A percentile compares a stretch with the other conserved stretches of the same genome.
Conservation (phyloP, 129 eudicot genomes). For the Flaveria sonorensis region DNA sequence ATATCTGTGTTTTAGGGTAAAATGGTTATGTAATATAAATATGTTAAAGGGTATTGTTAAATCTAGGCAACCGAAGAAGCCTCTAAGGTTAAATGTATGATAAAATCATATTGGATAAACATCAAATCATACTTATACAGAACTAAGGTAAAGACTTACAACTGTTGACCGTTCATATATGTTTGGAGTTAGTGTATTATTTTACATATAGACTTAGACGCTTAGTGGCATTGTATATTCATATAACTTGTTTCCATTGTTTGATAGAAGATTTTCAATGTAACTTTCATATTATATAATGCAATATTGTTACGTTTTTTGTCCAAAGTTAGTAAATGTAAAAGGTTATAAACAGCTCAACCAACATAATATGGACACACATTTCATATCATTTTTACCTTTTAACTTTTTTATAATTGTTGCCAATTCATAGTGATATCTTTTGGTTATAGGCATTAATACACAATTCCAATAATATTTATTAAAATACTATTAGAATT, state of each 20-base stretch:
- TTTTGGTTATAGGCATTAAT: background rate
- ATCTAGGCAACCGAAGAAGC: background rate
- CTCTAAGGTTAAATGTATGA: background rate
- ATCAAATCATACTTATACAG: background rate
- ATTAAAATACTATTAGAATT: no score
- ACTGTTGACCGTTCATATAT: background rate
- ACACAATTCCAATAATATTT: background rate
- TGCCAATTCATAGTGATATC: background rate
- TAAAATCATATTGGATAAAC: background rate
- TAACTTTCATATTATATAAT: background rate
- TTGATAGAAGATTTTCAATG: background rate
- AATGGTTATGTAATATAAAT: background rate
- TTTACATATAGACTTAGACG: background rate
- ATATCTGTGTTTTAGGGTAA: background rate
- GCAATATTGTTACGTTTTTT: background rate
- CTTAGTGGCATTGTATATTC: background rate
- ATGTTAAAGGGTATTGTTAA: background rate
- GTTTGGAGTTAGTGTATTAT: background rate
- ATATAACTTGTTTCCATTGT: conserved; percentile 10
- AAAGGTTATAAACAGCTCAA: background rate
- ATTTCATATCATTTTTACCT: background rate
- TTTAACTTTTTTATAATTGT: background rate
- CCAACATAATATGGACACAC: background rate
- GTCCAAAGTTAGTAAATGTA: background rate
- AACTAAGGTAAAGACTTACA: background rate